These are phyloP conservation scores for Phytophthora chlamydospora DNA, from an alignment of 352 stramenopile species.

Conservation along the genomic window DNA sequence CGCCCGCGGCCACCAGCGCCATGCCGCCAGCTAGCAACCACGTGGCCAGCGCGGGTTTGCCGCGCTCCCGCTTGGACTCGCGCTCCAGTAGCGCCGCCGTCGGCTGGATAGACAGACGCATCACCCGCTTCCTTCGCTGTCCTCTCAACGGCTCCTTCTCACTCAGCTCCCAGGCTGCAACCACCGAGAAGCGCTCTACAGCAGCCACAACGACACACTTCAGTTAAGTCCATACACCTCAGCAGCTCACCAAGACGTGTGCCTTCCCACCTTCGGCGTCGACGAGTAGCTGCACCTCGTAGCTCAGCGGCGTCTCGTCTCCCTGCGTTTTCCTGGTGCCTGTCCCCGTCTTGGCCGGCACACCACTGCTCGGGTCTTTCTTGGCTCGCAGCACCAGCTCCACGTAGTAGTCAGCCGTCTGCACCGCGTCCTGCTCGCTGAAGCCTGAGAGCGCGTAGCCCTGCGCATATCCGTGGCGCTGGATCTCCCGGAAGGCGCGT, in stretches of 20 bases:
- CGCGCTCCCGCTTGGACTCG: conserved; percentile 28
- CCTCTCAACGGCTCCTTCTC: conserved; percentile 29
- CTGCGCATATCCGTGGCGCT: conserved; percentile 63
- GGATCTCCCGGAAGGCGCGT: conserved; percentile 57
- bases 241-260: background rate
- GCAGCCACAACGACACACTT: conserved; percentile 1
- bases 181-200: conserved; percentile 56
- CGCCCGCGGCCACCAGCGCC: conserved; percentile 48
- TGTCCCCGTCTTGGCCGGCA: conserved; percentile 33
- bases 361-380: conserved; percentile 25
- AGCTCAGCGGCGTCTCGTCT: conserved; percentile 37
- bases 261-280: conserved; percentile 35
- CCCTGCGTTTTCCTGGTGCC: conserved; percentile 27
- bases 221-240: conserved; percentile 2
- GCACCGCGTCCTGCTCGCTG: conserved; percentile 44
- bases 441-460: conserved; percentile 62
- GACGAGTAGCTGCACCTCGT: conserved; percentile 59
- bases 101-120: conserved; percentile 56
- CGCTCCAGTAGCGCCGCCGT: conserved; percentile 46
- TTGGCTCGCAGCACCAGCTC: conserved; percentile 37
- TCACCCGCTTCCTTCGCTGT: conserved; percentile 32
- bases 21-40: conserved; percentile 60
- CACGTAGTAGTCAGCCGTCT: conserved; percentile 31
- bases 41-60: conserved; percentile 23
- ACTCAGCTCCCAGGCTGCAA: conserved; percentile 68